phyloP scores from a whole-genome alignment of 768 basidiomycete genomes.

The Boletus sensibilis region DNA sequence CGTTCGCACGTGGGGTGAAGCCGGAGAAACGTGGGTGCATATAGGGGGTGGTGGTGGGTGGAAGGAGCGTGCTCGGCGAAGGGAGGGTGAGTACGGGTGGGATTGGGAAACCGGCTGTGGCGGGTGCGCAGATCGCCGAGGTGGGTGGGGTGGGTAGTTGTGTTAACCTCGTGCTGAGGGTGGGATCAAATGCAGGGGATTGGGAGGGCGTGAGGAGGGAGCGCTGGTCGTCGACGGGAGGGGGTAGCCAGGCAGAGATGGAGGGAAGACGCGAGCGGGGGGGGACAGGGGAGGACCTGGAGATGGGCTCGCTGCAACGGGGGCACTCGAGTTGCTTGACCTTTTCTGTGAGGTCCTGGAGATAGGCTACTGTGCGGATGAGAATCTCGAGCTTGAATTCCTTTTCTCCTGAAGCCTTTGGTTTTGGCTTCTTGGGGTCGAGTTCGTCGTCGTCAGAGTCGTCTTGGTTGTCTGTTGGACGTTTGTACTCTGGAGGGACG shows the following conservation, averaged over 20 bases:
- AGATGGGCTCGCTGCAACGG: conserved; percentile 22
- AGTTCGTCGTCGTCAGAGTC: conserved; percentile 34
- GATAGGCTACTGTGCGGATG: conserved; percentile 74
- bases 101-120: conserved; percentile 29
- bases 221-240: conserved; percentile 19
- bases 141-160: conserved; percentile 58
- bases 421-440: conserved; percentile 29
- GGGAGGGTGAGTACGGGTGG: conserved; percentile 45
- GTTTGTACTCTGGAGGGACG: conserved; percentile 62
- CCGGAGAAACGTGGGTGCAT: conserved; percentile 26
- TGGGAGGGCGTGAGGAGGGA: conserved; percentile 36
- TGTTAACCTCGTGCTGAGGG: conserved; percentile 11
- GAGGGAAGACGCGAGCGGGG: conserved; percentile 51
- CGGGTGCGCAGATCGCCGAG: conserved; percentile 50
- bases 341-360: conserved; percentile 64
- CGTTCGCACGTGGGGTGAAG: conserved; percentile 17
- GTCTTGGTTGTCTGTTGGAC: conserved; percentile 30
- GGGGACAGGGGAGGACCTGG: conserved; percentile 8
- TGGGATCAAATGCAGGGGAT: conserved; percentile 33
- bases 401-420: conserved; percentile 55
- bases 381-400: conserved; percentile 94
- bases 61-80: conserved; percentile 28
- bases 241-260: conserved; percentile 66
- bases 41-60: conserved; percentile 3
- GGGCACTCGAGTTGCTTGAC: conserved; percentile 47